Percentiles rank a stretch among this genome's conserved stretches.
phyloP scores from a whole-genome alignment of 768 basidiomycete genomes.

The Psilocybe cubensis region DNA sequence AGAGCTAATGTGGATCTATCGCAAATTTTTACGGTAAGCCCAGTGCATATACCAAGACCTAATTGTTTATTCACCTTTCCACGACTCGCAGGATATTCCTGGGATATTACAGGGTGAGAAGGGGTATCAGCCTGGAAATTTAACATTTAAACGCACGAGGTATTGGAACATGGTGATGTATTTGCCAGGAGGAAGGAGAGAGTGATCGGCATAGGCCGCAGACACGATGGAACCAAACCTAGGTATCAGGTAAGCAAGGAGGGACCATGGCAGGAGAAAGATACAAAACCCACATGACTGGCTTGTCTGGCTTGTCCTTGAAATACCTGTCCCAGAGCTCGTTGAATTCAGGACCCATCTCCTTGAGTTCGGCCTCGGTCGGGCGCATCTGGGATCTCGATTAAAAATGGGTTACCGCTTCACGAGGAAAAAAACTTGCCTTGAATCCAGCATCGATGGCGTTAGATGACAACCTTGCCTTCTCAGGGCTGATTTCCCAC shows the following conservation, averaged over 20 bases:
- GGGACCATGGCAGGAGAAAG: too few relatives aligned
- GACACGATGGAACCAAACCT: slow-evolving; percentile 67
- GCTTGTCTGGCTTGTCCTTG: slow-evolving; percentile 82
- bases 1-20: slow-evolving; percentile 65
- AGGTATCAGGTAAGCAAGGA: too few relatives aligned
- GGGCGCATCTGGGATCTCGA: slow-evolving; percentile 59
- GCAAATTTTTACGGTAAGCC: not conserved
- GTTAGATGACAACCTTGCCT: slow-evolving; percentile 70
- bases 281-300: slow-evolving; percentile 60
- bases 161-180: slow-evolving; percentile 80
- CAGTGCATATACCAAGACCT: too few relatives aligned
- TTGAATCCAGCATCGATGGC: slow-evolving; percentile 79
- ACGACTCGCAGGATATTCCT: slow-evolving; percentile 76
- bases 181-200: slow-evolving; percentile 71
- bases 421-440: slow-evolving; percentile 30
- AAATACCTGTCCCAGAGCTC: slow-evolving; percentile 71
- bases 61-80: slow-evolving; percentile 51
- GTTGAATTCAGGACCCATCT: slow-evolving; percentile 81
- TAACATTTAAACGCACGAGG: slow-evolving; percentile 37
- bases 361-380: slow-evolving; percentile 68
- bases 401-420: not conserved
- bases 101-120: not conserved
- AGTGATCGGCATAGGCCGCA: slow-evolving; percentile 74
- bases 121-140: not conserved
- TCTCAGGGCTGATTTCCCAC: slow-evolving; percentile 71